Conservation (phyloP, 2,329 filamentous ascomycete genomes). For the Chalaropsis thielavioides region DNA sequence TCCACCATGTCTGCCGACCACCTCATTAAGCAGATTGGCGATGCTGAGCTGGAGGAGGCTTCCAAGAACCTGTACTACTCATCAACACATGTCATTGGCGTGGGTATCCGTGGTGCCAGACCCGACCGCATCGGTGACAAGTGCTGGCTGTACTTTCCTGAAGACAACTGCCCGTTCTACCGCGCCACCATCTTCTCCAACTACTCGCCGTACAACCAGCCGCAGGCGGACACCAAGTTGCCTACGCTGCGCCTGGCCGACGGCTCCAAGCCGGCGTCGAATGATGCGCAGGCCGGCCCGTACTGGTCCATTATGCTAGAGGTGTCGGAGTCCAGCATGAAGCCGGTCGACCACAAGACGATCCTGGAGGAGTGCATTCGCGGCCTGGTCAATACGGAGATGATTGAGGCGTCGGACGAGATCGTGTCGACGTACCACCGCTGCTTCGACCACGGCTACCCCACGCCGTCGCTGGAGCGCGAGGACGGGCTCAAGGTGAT, state of each 20-base stretch:
- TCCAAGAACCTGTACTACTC: constrained; percentile 89
- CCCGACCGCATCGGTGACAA: constrained; percentile 97
- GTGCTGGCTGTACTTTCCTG: constrained; percentile 99
- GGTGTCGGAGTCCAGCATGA: constrained; percentile 89
- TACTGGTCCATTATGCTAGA: constrained; percentile 99
- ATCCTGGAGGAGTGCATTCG: constrained; percentile 84
- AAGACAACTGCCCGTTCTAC: constrained; percentile 98
- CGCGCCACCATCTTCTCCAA: constrained; percentile 99
- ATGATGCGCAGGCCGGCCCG: constrained; percentile 66
- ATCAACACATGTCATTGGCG: constrained; percentile 90
- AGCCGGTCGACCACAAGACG: constrained; percentile 77
- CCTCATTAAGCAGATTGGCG: constrained; percentile 73
- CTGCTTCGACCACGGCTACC: constrained; percentile 96
- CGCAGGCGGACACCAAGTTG: constrained; percentile 65
- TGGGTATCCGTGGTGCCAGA: constrained; percentile 80
- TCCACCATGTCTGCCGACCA: constrained; percentile 93
- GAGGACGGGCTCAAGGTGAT: constrained; percentile 88
- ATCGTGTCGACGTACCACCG: constrained; percentile 98
- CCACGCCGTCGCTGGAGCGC: constrained; percentile 85
- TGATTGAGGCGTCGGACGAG: constrained; percentile 82
- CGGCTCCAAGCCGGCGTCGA: constrained; percentile 62
- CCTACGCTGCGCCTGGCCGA: constrained; percentile 74
- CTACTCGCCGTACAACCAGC: constrained; percentile 98
- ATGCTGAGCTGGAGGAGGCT: constrained; percentile 56
- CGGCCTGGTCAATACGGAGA: constrained; percentile 93